Base-by-base conservation (phyloP, 2,329 filamentous ascomycete species). In the Dendrostoma leiphaemia region DNA sequence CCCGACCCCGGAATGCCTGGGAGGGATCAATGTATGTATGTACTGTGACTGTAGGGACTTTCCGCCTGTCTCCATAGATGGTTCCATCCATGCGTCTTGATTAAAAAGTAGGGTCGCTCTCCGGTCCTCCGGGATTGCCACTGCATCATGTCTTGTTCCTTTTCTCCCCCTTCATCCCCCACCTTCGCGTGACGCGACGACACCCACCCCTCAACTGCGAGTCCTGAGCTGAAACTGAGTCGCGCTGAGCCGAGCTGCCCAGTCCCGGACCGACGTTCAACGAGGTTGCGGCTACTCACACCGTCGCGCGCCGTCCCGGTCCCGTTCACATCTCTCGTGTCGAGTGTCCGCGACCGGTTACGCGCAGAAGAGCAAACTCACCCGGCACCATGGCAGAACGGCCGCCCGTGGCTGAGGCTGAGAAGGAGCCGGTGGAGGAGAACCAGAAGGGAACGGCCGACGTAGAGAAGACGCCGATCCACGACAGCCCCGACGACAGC, bases 91-190 rank as follows among this genome's bases (percentile, higher is more conserved):
- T 34, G 23, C 44, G 40, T 45, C 13, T 48, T 44, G 49, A 43
- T 56, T 56, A 47, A 53, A 53, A 52, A 47, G 41, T 38, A 48
- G 37, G 17, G 37, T 24, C 28, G n/a, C 43, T 21, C 19, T 56
- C 44, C 53, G 34, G 35, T 29, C 29, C 44, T 21, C 48, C 17
- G 26, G 24, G 31, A 12, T n/a, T 28, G 48, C 23, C 38, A 34
- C 41, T 57, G 24, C n/a, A 54, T 26, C 46, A 54, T 57, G 54
- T 57, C 54, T 48, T 23, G 54, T 49, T 38, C 34, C 44, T 29
- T 47, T 44, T 8, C 21, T 38, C 24, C 26, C 12, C 41, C 34
- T 38, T 38, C 19, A 28, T 26, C 34, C 44, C 21, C 35, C 29
- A 12, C 50, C 43, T n/a, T 24, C 54, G 46, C 29, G 41, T 48